phyloP scores from a whole-genome alignment of 768 basidiomycete species.

The Tulasnella calospora region DNA sequence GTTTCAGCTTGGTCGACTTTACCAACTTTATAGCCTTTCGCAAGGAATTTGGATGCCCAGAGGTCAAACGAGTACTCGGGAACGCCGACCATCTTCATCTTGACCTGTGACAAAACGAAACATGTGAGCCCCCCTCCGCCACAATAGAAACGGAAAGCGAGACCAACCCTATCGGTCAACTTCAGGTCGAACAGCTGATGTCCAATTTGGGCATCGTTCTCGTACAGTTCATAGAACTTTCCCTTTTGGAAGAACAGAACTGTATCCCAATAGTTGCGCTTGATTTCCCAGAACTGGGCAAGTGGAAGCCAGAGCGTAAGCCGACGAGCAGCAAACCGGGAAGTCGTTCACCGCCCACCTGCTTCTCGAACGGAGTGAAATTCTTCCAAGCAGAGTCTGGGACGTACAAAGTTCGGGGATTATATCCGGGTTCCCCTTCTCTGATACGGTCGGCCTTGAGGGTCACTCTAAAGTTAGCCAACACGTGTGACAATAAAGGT shows the following conservation, averaged over 20 bases:
- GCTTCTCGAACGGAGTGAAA: slow-evolving; percentile 95
- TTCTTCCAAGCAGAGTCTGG: slow-evolving; percentile 68
- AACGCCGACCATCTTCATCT: slow-evolving; percentile 99
- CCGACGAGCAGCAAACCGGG: neutral
- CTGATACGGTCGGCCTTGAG: slow-evolving; percentile 70
- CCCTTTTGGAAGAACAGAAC: slow-evolving; percentile 99
- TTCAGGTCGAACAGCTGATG: slow-evolving; percentile 95
- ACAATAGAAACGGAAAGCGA: neutral
- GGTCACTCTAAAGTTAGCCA: neutral
- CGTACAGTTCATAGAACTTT: slow-evolving; percentile 58
- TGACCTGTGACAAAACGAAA: slow-evolving; percentile 48
- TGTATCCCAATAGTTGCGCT: slow-evolving; percentile 95
- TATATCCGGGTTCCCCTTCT: slow-evolving; percentile 81
- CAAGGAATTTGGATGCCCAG: slow-evolving; percentile 71
- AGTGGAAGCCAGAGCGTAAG: neutral
- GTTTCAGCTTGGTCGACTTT: slow-evolving; percentile 97
- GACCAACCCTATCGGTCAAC: slow-evolving; percentile 36
- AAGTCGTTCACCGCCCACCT: slow-evolving; percentile 42
- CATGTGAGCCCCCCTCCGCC: neutral
- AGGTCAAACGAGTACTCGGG: slow-evolving; percentile 91
- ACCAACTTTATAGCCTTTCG: slow-evolving; percentile 86
- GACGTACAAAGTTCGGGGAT: slow-evolving; percentile 80
- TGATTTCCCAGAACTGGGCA: slow-evolving; percentile 74
- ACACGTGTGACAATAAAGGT: neutral
- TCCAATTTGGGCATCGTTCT: slow-evolving; percentile 89